Evolutionary conservation across 1,284 basidiomycete genomes (phyloP), one percentile per base, ranked within the genome.

Genomic region (Vanrija sp.): DNA sequence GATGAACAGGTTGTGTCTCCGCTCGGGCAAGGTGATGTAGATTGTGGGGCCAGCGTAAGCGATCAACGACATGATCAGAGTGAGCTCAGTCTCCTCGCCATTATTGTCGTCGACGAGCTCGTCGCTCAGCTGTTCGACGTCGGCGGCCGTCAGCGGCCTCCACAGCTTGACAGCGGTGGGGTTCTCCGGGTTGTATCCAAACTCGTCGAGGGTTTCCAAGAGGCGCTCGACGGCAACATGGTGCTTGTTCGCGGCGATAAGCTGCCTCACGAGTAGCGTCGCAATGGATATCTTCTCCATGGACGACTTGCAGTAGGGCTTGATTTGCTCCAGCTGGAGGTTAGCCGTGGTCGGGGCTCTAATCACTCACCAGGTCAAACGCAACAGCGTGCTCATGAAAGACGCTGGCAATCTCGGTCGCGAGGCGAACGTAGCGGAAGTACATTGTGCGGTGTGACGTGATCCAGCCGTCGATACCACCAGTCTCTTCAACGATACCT

Each of bases 1-100:
- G 0, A 41, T 44, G 51, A 65, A 68, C 16, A 64, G 31, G 16
- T 43, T 45, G 6, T 23, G 19, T 0, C 64, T 54, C 2, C 47
- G 48, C 20, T 61, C 44, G 35, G 61, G 57, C 23, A 57, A 45
- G 2, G 60, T 56, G 16, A 61, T 56, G 51, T 61, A 69, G 4
- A 68, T 55, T 2, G 63, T 62, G 1, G 68, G 56, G 2, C 65
- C 67, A 23, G 64, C 67, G 36, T 60, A 61, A 53, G 60, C 53
- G 10, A 69, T 53, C 15, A 69, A 23, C 6, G 57, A 51, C 51
- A 61, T 61, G 25, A 64, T 59, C n/a, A 64, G 54, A 10, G 57
- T 53, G 9, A 43, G 49, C 3, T 53, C 45, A 23, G 60, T 55
- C 15, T 60, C 50, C 16, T 57, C 52, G 18, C 56, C 61, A 2